phyloP scores from a whole-genome alignment of 176 grass and related monocot genomes.

The Rhynchospora breviuscula region DNA sequence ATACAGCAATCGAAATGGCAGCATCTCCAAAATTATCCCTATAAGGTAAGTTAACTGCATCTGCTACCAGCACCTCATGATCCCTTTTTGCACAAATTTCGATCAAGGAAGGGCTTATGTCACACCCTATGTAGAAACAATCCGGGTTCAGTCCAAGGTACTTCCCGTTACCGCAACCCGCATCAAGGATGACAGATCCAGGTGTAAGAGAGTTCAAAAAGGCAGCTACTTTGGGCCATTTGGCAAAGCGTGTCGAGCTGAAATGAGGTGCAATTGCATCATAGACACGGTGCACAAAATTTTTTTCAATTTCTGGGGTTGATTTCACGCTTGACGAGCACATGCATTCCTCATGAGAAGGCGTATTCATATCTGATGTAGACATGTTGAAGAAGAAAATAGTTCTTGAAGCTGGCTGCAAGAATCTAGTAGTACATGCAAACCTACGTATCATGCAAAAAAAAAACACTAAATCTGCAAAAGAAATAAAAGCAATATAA shows the following conservation, averaged over 20 bases:
- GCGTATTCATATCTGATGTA: neutral
- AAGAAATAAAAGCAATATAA: neutral
- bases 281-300: slow-evolving; percentile 75
- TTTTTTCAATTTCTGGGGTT: slow-evolving; percentile 89
- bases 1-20: slow-evolving; percentile 77
- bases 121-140: slow-evolving; percentile 81
- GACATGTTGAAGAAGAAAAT: neutral
- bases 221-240: slow-evolving; percentile 86
- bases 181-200: slow-evolving; percentile 73
- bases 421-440: neutral
- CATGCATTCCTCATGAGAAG: neutral
- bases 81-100: slow-evolving; percentile 70
- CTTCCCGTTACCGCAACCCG: slow-evolving; percentile 93
- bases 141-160: slow-evolving; percentile 79
- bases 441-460: neutral
- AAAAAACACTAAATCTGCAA: neutral
- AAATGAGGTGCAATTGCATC: slow-evolving; percentile 97
- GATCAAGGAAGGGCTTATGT: slow-evolving; percentile 66
- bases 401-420: neutral
- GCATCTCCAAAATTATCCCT: slow-evolving; percentile 81
- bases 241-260: slow-evolving; percentile 81
- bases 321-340: slow-evolving; percentile 42
- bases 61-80: slow-evolving; percentile 84
- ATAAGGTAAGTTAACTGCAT: slow-evolving; percentile 84
- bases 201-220: slow-evolving; percentile 65